phyloP scores from a whole-genome alignment of 177 flowering plant genomes.

The Vitis hybrid region DNA sequence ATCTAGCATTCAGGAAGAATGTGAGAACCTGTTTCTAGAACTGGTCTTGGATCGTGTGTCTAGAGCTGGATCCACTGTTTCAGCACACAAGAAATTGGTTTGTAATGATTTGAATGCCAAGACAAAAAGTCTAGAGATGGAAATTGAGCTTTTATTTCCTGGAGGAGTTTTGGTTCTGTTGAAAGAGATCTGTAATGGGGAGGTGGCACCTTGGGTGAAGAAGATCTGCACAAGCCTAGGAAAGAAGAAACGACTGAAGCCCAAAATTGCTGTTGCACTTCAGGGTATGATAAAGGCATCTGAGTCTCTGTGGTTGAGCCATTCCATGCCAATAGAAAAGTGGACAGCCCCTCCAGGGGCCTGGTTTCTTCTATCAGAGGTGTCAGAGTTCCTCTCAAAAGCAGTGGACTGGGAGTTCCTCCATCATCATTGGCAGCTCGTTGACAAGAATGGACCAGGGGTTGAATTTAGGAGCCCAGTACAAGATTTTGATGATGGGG shows the following conservation, averaged over 20 bases:
- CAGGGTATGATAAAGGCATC: constrained; percentile 75
- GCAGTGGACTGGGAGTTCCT: constrained; percentile 90
- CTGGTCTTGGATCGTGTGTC: constrained; percentile 75
- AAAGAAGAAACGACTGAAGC: constrained; percentile 76
- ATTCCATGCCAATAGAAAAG: constrained; percentile 66
- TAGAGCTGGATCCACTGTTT: constrained; percentile 37
- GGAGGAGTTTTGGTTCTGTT: constrained; percentile 57
- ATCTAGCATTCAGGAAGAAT: constrained; percentile 90
- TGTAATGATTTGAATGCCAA: constrained; percentile 15
- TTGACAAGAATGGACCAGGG: constrained; percentile 50
- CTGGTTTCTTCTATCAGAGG: constrained; percentile 93
- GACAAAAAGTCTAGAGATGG: constrained; percentile 30
- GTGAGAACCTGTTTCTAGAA: constrained; percentile 78
- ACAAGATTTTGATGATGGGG: constrained; percentile 27
- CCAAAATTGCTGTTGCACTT: constrained; percentile 58
- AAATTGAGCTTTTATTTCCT: constrained; percentile 44
- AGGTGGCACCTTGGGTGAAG: constrained; percentile 77
- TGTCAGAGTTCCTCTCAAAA: constrained; percentile 74
- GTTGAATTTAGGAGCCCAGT: constrained; percentile 28
- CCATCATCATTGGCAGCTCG: constrained; percentile 87
- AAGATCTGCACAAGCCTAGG: constrained; percentile 83
- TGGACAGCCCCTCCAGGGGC: constrained; percentile 98
- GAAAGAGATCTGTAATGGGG: constrained; percentile 65
- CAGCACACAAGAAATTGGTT: background rate
- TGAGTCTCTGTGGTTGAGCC: constrained; percentile 70